Conservation (phyloP, 306 rosid species). For the Argentina anserina region DNA sequence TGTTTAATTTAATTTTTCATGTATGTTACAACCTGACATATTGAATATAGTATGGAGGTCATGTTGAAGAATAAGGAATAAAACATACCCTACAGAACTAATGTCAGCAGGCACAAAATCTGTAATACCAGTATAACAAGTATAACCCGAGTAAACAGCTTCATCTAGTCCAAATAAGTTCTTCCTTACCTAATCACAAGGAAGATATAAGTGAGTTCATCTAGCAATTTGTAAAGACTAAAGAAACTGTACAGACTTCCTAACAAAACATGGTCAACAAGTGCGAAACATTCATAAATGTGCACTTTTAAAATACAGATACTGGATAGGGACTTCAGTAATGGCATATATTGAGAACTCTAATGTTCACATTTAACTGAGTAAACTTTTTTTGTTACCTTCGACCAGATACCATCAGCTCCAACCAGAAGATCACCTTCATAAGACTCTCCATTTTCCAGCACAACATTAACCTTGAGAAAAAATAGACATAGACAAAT, state of each 20-base stretch:
- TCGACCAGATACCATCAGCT: conserved; percentile 97
- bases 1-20: conserved; percentile 28
- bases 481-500: conserved; percentile 19
- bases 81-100: conserved; percentile 82
- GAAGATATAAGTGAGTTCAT: background rate
- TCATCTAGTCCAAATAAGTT: conserved; percentile 68
- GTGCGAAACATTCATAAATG: background rate
- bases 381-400: conserved; percentile 40
- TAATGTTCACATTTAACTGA: background rate
- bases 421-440: conserved; percentile 96
- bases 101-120: conserved; percentile 93
- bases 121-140: conserved; percentile 95
- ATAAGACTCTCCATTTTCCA: conserved; percentile 71
- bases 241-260: background rate
- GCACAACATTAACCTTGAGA: conserved; percentile 73
- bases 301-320: background rate
- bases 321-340: background rate
- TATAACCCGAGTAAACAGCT: conserved; percentile 78
- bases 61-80: conserved; percentile 3
- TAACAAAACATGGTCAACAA: background rate
- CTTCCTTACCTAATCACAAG: conserved; percentile 57
- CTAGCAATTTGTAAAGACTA: background rate
- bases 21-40: conserved; percentile 9
- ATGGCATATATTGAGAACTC: too few species aligned
- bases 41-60: background rate